These are phyloP conservation scores for Hemileia vastatrix DNA, from an alignment of 1,284 basidiomycete genomes.

Conservation along the genomic window DNA sequence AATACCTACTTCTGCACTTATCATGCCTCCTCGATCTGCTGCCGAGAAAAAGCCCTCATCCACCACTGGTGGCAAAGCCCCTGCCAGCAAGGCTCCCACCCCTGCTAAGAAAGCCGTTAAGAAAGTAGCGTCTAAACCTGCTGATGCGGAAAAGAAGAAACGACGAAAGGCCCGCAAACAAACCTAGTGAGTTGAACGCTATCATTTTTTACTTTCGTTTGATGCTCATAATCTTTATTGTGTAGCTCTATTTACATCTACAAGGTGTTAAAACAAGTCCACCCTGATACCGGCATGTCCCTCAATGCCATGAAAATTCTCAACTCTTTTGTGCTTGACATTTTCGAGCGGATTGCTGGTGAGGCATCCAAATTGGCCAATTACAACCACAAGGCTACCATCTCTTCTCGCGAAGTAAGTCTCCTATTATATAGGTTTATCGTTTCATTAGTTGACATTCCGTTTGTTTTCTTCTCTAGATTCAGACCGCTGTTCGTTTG, in stretches of 20 bases:
- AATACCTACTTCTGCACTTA: too few relatives aligned
- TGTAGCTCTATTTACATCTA: constrained; percentile 20
- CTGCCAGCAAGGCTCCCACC: constrained; percentile 64
- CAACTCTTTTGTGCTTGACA: constrained; percentile 63
- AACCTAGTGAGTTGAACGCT: constrained; percentile 21
- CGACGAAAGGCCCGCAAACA: constrained; percentile 60
- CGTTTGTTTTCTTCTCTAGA: constrained; percentile 44
- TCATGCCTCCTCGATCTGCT: constrained; percentile 20
- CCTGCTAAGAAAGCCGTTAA: constrained; percentile 69
- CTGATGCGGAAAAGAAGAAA: constrained; percentile 74
- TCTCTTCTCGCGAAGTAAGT: constrained; percentile 65
- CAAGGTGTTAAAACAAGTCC: constrained; percentile 82
- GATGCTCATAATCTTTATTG: background rate
- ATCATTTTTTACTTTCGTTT: constrained; percentile 26
- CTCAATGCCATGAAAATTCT: constrained; percentile 94
- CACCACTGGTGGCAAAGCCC: constrained; percentile 46
- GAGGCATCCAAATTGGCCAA: constrained; percentile 82
- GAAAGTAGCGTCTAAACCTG: constrained; percentile 49
- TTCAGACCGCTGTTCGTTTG: constrained; percentile 78
- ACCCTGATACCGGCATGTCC: constrained; percentile 90
- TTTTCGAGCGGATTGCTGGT: constrained; percentile 82
- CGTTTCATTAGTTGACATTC: too few relatives aligned
- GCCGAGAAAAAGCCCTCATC: constrained; percentile 43
- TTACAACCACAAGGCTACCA: constrained; percentile 88
- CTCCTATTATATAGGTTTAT: too few relatives aligned